These are phyloP conservation scores for Tolypocladium sp. DNA, from an alignment of 2,329 filamentous ascomycete genomes.

Conservation along the genomic window DNA sequence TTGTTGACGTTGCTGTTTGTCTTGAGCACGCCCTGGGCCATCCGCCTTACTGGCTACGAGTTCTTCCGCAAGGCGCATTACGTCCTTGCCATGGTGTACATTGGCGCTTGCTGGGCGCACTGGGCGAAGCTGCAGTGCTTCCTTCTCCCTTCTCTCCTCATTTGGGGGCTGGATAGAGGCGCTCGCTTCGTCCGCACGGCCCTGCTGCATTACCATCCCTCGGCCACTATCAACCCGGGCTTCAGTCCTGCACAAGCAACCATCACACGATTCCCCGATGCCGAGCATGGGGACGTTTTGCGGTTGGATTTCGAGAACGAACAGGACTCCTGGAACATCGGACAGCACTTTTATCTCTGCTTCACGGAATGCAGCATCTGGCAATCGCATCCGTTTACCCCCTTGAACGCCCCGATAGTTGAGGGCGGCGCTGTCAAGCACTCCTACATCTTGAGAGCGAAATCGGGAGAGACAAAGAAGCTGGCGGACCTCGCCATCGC, in stretches of 20 bases:
- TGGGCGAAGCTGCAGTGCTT: conserved; percentile 62
- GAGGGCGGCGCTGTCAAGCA: conserved; percentile 33
- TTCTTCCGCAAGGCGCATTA: conserved; percentile 70
- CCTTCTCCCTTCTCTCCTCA: conserved; percentile 54
- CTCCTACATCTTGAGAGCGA: conserved; percentile 49
- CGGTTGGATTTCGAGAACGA: conserved; percentile 56
- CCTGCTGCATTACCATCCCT: conserved; percentile 52
- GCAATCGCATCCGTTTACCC: conserved; percentile 66
- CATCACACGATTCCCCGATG: conserved; percentile 39
- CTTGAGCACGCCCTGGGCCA: conserved; percentile 46
- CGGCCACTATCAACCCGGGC: conserved; percentile 30
- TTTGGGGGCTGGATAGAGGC: conserved; percentile 57
- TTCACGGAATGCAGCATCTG: conserved; percentile 59
- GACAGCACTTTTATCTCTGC: conserved; percentile 64
- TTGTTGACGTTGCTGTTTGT: conserved; percentile 53
- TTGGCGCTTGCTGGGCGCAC: conserved; percentile 68
- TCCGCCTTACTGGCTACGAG: conserved; percentile 63
- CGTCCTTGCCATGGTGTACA: conserved; percentile 62
- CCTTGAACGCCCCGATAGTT: conserved; percentile 41
- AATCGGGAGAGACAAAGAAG: conserved; percentile 49
- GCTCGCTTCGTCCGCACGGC: conserved; percentile 48
- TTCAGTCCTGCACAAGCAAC: conserved; percentile 44
- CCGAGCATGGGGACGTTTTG: conserved; percentile 51
- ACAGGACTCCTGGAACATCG: conserved; percentile 53
- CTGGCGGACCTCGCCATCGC: conserved; percentile 35